Conservation (phyloP, 345 rosid genomes). For the Theobroma cacao region DNA sequence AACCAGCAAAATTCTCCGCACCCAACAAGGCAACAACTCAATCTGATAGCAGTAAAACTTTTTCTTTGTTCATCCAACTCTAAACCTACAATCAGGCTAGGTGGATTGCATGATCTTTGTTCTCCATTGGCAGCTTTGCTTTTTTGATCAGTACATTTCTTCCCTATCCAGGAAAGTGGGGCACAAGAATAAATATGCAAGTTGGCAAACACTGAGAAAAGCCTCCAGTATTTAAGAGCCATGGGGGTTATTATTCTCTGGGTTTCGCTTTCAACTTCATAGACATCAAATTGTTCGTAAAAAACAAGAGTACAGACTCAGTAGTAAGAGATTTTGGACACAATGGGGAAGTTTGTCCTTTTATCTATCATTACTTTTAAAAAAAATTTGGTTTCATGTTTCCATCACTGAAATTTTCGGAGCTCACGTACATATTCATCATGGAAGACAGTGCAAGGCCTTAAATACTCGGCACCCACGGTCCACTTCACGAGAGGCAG, state of each 20-base stretch:
- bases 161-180: neutral
- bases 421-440: neutral
- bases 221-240: neutral
- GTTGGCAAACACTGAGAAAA: neutral
- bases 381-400: neutral
- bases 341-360: neutral
- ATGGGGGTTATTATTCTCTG: neutral
- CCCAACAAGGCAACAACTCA: neutral
- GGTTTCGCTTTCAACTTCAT: neutral
- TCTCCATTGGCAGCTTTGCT: neutral
- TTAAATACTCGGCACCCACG: constrained; percentile 9
- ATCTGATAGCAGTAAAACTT: neutral
- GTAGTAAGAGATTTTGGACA: neutral
- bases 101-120: too few relatives aligned
- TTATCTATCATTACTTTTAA: neutral
- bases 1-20: neutral
- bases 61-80: too few relatives aligned
- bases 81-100: too few relatives aligned
- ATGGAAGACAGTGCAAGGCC: constrained; percentile 8
- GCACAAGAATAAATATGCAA: neutral
- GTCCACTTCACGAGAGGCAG: constrained; percentile 9
- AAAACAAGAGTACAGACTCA: neutral
- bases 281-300: neutral
- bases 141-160: neutral
- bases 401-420: neutral